A percentile compares a stretch with the other conserved stretches of the same genome.
Evolutionary conservation across 1,139 yeast species (phyloP).

Genomic region (Scheffersomyces quercinus): DNA sequence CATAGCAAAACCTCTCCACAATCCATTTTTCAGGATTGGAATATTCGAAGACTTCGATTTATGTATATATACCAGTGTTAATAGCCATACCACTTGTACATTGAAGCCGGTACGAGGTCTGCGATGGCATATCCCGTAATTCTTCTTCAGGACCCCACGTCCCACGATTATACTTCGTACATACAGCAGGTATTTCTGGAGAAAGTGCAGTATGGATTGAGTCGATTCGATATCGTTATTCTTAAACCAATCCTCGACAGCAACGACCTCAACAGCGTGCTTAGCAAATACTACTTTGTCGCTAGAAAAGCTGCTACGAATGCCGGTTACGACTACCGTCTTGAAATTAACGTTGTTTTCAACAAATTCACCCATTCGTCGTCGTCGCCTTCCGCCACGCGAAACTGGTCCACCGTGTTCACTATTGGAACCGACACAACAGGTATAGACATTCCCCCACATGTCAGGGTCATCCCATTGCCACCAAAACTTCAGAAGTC

Average conservation of each 20-base stretch:
- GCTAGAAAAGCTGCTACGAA: constrained; percentile 21
- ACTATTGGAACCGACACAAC: constrained; percentile 1
- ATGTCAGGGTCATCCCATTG: neutral
- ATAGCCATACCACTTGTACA: no score
- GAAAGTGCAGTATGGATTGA: constrained; percentile 4
- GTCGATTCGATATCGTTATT: constrained; percentile 27
- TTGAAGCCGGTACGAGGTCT: no score
- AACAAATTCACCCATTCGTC: constrained; percentile 11
- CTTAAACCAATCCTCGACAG: constrained; percentile 17
- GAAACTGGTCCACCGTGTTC: constrained; percentile 5
- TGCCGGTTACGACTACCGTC: constrained; percentile 25
- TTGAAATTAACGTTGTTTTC: constrained; percentile 36
- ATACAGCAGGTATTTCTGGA: constrained; percentile 17
- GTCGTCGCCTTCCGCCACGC: neutral
- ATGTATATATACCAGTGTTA: no score
- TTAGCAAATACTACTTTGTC: constrained; percentile 28
- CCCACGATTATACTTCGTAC: constrained; percentile 23
- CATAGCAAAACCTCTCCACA: neutral
- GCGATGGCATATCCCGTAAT: constrained; percentile 19
- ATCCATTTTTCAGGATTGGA: neutral
- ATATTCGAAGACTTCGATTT: no score
- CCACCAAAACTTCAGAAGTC: no score
- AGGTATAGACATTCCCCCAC: neutral
- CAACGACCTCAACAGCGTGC: constrained; percentile 23
- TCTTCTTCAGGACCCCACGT: constrained; percentile 26